phyloP scores from a whole-genome alignment of 164 flowering plant species.

The Chloranthus sessilifolius region DNA sequence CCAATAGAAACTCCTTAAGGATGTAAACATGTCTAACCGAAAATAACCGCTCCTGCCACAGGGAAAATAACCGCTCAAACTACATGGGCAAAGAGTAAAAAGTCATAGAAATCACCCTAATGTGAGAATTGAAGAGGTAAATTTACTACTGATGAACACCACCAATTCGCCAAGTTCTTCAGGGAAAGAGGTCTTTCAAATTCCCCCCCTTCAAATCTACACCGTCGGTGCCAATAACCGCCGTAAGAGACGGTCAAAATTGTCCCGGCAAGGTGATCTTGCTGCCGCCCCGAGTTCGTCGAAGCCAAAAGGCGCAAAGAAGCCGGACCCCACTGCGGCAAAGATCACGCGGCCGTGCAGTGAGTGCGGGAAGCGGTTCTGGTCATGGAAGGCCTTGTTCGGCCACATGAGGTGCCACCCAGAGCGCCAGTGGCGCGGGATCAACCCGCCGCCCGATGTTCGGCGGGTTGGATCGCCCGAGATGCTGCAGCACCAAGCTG shows the following conservation, averaged over 20 bases:
- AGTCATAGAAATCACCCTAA: no score
- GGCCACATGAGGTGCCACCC: conserved; percentile 99
- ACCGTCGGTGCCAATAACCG: conserved; percentile 20
- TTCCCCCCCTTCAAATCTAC: neutral
- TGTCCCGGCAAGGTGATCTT: conserved; percentile 18
- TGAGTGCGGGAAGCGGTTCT: conserved; percentile 84
- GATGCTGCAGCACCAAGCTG: neutral
- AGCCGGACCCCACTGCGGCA: conserved; percentile 47
- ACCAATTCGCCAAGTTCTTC: conserved; percentile 2
- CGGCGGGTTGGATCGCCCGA: conserved; percentile 11
- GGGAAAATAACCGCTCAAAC: conserved; percentile 22
- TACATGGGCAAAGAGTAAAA: conserved; percentile 16
- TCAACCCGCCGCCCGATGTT: conserved; percentile 62
- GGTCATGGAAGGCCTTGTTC: conserved; percentile 87
- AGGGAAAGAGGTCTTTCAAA: neutral
- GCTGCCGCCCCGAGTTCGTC: neutral
- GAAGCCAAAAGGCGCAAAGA: conserved; percentile 32
- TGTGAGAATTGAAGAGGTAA: no score
- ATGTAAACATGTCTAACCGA: no score
- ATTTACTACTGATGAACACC: conserved; percentile 7
- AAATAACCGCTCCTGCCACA: conserved; percentile 12
- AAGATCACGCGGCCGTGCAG: conserved; percentile 60
- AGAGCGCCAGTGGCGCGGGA: conserved; percentile 94
- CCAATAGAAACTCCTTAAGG: no score
- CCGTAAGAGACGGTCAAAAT: conserved; percentile 44